A percentile compares a stretch with the other conserved stretches of the same genome.
These are phyloP conservation scores for Aspergillus flavus DNA, from an alignment of 2,329 filamentous ascomycete genomes.

Conservation along the genomic window DNA sequence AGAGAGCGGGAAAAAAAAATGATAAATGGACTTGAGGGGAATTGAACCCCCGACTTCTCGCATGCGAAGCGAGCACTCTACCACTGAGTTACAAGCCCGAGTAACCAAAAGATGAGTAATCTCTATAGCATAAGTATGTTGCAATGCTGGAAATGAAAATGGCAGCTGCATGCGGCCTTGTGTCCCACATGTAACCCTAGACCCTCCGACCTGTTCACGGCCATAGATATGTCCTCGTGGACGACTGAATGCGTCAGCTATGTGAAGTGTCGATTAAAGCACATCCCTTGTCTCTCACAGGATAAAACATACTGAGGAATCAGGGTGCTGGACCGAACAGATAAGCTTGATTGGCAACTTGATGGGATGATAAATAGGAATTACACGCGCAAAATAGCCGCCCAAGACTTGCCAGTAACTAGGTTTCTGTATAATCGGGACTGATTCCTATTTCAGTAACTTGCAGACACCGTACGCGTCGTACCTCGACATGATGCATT, in stretches of 20 bases:
- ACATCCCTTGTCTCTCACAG: background rate
- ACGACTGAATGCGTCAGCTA: background rate
- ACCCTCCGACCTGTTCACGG: background rate
- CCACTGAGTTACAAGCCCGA: constrained; percentile 5
- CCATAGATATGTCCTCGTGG: background rate
- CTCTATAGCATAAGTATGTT: accelerated
- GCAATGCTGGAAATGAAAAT: no score
- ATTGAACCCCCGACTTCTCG: constrained; percentile 8
- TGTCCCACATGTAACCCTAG: background rate
- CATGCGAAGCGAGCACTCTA: constrained; percentile 8
- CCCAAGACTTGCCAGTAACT: background rate
- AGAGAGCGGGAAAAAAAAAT: background rate
- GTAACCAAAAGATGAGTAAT: background rate
- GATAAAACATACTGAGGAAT: background rate
- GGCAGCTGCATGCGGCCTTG: background rate
- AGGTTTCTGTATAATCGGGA: background rate
- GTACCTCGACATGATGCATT: background rate
- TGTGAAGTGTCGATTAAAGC: background rate
- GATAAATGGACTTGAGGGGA: constrained; percentile 3
- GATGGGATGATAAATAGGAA: background rate
- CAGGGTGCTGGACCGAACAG: background rate
- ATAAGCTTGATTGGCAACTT: background rate
- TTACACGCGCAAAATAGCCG: background rate
- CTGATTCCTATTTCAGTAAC: background rate
- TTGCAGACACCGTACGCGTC: background rate